Evolutionary conservation across 495 filamentous ascomycete genomes (phyloP).

Genomic region (Bryoglossum gracile): DNA sequence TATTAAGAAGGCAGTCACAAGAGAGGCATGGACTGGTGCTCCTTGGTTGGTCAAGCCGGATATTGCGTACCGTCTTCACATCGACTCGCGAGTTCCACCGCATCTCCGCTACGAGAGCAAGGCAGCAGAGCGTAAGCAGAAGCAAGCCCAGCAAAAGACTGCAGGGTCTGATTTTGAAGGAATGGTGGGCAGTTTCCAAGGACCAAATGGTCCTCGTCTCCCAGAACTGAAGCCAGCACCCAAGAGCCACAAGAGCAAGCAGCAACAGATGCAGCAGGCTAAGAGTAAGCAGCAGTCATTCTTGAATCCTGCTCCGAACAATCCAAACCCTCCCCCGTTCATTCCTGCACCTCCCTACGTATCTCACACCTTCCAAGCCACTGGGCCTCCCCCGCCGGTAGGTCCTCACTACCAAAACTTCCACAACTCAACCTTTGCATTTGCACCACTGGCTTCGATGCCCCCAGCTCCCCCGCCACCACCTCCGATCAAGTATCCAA

Average conservation of each 20-base stretch:
- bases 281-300: constrained; percentile 24
- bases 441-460: constrained; percentile 21
- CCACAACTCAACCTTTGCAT: constrained; percentile 19
- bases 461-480: constrained; percentile 58
- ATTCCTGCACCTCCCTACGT: constrained; percentile 9
- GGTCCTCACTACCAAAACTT: constrained; percentile 20
- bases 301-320: constrained; percentile 24
- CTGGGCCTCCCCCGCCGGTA: constrained; percentile 13
- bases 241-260: constrained; percentile 67
- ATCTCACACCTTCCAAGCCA: constrained; percentile 25
- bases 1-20: constrained; percentile 85
- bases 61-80: constrained; percentile 75
- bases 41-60: constrained; percentile 91
- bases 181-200: constrained; percentile 31
- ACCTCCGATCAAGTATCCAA: constrained; percentile 84
- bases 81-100: constrained; percentile 74
- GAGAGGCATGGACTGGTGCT: constrained; percentile 88
- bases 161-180: constrained; percentile 37
- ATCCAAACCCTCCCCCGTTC: constrained; percentile 10
- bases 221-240: constrained; percentile 76
- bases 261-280: constrained; percentile 25
- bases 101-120: constrained; percentile 76
- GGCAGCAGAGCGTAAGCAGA: constrained; percentile 65
- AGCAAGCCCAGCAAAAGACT: constrained; percentile 59
- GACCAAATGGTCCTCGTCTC: constrained; percentile 41